Conservation (phyloP, 139 green algal species). For the Closterium sp. region DNA sequence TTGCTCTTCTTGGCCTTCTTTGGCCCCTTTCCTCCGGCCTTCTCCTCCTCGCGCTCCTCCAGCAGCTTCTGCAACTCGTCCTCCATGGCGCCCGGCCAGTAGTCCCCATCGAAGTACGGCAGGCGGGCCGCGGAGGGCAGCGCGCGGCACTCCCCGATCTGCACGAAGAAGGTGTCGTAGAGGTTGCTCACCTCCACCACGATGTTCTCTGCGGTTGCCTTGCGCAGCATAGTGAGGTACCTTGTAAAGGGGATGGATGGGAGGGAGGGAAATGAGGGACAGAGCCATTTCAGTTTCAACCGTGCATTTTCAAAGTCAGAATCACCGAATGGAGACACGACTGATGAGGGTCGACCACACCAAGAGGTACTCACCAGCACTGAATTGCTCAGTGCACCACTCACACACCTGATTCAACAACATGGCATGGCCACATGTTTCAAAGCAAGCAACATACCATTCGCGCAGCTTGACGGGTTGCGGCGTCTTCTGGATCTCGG, state of each 20-base stretch:
- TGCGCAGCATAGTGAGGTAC: constrained; percentile 86
- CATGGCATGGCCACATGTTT: no score
- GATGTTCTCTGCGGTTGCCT: constrained; percentile 65
- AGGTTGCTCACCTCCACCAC: constrained; percentile 86
- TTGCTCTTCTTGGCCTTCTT: constrained; percentile 53
- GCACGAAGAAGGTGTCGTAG: constrained; percentile 88
- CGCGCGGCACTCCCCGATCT: constrained; percentile 68
- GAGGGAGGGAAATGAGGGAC: neutral
- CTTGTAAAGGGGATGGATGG: neutral
- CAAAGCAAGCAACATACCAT: constrained; percentile 63
- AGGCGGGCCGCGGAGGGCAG: constrained; percentile 63
- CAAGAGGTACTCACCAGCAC: no score
- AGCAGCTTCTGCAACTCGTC: constrained; percentile 54
- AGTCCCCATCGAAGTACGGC: constrained; percentile 98
- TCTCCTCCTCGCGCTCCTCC: constrained; percentile 44
- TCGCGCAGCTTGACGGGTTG: constrained; percentile 81
- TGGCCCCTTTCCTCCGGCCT: constrained; percentile 23
- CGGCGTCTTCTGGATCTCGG: constrained; percentile 89
- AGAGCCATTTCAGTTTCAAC: no score
- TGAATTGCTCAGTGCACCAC: neutral
- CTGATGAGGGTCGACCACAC: no score
- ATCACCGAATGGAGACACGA: no score
- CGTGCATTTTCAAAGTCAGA: no score
- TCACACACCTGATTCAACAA: neutral
- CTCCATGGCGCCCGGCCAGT: constrained; percentile 89